These are phyloP conservation scores for Fibroporia radiculosa DNA, from an alignment of 768 basidiomycete species.

Conservation along the genomic window DNA sequence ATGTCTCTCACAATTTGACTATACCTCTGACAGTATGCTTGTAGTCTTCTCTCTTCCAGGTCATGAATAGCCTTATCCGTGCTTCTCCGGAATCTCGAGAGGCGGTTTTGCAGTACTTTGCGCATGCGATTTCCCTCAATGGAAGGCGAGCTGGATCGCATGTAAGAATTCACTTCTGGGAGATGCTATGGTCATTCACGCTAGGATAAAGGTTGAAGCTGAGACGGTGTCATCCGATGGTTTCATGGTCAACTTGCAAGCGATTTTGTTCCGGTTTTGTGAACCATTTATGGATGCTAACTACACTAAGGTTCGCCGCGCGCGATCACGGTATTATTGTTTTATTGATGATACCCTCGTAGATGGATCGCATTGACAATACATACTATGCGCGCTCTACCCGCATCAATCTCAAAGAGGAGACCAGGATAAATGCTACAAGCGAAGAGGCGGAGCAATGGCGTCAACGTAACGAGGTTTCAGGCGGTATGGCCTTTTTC, in stretches of 20 bases:
- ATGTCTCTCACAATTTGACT: background rate
- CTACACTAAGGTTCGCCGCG: slow-evolving; percentile 64
- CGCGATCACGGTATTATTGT: background rate
- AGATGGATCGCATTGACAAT: slow-evolving; percentile 91
- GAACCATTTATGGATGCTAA: slow-evolving; percentile 93
- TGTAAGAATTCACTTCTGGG: slow-evolving; percentile 29
- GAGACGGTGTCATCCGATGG: slow-evolving; percentile 84
- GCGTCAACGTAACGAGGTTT: slow-evolving; percentile 41
- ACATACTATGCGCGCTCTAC: slow-evolving; percentile 67
- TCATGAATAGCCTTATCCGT: slow-evolving; percentile 85
- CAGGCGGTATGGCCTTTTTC: slow-evolving; percentile 32
- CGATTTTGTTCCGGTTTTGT: slow-evolving; percentile 75
- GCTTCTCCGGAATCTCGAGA: slow-evolving; percentile 74
- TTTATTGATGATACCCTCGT: background rate
- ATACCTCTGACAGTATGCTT: slow-evolving; percentile 13
- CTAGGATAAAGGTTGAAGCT: slow-evolving; percentile 59
- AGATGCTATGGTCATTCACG: background rate
- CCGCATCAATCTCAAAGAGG: slow-evolving; percentile 74
- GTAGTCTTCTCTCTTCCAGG: slow-evolving; percentile 68
- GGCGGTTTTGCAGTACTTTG: slow-evolving; percentile 76
- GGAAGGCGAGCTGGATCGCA: slow-evolving; percentile 87
- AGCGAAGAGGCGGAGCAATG: slow-evolving; percentile 79
- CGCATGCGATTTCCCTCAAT: slow-evolving; percentile 68
- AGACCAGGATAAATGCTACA: slow-evolving; percentile 91
- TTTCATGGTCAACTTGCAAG: slow-evolving; percentile 87